Percentiles rank a stretch among this genome's conserved stretches.
These are phyloP conservation scores for Paramyrothecium roridum DNA, from an alignment of 2,329 filamentous ascomycete species.

Conservation along the genomic window DNA sequence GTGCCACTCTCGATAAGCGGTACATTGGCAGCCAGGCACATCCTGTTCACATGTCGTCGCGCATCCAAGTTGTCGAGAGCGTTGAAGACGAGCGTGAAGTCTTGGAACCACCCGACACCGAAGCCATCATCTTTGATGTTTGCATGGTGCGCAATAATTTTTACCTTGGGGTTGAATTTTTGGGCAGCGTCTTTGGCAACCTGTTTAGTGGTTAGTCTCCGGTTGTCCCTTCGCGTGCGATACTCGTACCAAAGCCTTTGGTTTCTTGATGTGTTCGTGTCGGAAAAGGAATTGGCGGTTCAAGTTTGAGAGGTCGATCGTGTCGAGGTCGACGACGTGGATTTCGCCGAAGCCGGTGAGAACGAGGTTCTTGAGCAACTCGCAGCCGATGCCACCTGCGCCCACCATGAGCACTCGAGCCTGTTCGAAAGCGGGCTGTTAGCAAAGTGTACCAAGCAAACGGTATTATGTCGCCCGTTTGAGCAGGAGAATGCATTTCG, in stretches of 20 bases:
- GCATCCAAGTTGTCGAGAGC: conserved; percentile 95
- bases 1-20: conserved; percentile 95
- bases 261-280: conserved; percentile 95
- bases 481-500: too few species aligned
- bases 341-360: conserved; percentile 90
- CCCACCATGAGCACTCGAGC: conserved; percentile 89
- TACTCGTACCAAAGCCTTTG: conserved; percentile 77
- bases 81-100: conserved; percentile 89
- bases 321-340: conserved; percentile 94
- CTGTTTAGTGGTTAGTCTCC: conserved; percentile 38
- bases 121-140: conserved; percentile 93
- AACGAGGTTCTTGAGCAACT: conserved; percentile 94
- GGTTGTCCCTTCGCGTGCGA: neutral
- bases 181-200: conserved; percentile 90
- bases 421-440: conserved; percentile 41
- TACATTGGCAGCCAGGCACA: conserved; percentile 90
- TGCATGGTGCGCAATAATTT: conserved; percentile 84
- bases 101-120: conserved; percentile 81
- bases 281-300: conserved; percentile 97
- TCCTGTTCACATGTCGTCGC: conserved; percentile 90
- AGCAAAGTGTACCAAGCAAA: neutral
- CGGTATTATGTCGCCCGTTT: too few species aligned
- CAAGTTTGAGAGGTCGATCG: conserved; percentile 95
- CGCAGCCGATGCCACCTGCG: conserved; percentile 95
- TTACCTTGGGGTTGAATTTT: conserved; percentile 84